Evolutionary conservation across 2,329 filamentous ascomycete species (phyloP).

Genomic region (Microsporum audouinii): DNA sequence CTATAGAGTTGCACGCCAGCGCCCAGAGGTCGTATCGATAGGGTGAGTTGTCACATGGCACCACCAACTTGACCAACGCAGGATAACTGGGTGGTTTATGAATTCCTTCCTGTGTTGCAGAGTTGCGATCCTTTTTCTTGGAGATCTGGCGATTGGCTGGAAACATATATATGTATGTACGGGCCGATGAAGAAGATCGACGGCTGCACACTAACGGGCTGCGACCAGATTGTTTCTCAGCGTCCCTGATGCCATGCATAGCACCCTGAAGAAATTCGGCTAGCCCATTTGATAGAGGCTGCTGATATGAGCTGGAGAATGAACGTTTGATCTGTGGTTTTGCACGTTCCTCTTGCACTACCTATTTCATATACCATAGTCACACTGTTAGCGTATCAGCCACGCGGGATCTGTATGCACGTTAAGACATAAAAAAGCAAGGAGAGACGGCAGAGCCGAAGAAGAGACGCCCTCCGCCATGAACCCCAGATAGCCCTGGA

Average conservation of each 20-base stretch:
- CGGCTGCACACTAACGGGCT: neutral
- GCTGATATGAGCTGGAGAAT: neutral
- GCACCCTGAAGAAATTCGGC: neutral
- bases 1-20: slow-evolving; percentile 3
- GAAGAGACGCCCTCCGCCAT: neutral
- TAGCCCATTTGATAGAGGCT: neutral
- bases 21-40: slow-evolving; percentile 3
- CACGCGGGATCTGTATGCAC: neutral
- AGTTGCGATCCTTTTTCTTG: neutral
- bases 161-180: neutral
- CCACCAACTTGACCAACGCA: neutral
- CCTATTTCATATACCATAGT: neutral
- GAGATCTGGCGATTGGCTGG: neutral
- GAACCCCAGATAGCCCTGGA: neutral
- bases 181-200: neutral
- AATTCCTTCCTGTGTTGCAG: neutral
- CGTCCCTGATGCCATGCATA: neutral
- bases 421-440: neutral
- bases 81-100: neutral
- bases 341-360: slow-evolving; percentile 1
- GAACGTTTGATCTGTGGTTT: neutral
- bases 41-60: slow-evolving; percentile 4
- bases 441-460: neutral
- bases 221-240: neutral
- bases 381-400: slow-evolving; percentile 3